Evolutionary conservation across 176 grass and related monocot species (phyloP).

Genomic region (Musa troglodytarum): DNA sequence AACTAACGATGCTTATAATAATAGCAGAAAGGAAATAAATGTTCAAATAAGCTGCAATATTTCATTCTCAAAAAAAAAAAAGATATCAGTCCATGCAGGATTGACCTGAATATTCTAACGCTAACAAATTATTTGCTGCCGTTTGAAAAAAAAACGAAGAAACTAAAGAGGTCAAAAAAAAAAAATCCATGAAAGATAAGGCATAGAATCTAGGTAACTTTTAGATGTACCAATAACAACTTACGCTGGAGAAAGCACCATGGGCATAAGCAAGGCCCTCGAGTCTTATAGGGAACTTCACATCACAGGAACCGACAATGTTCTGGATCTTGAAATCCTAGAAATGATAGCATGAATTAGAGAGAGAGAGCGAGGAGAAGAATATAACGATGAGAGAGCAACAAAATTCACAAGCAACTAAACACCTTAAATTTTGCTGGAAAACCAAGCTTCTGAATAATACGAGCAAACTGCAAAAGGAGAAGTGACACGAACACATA

Average conservation of each 20-base stretch:
- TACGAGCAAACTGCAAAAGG: constrained; percentile 80
- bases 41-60: not conserved
- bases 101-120: no score
- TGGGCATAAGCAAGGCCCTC: constrained; percentile 95
- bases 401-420: constrained; percentile 9
- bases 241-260: constrained; percentile 92
- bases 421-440: constrained; percentile 94
- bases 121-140: no score
- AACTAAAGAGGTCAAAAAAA: not conserved
- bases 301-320: constrained; percentile 95
- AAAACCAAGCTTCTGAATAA: constrained; percentile 99
- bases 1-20: not conserved
- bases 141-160: no score
- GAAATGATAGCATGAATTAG: constrained; percentile 4
- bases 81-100: no score
- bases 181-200: not conserved
- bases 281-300: constrained; percentile 89
- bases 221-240: not conserved
- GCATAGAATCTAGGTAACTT: no score
- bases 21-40: not conserved
- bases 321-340: constrained; percentile 99
- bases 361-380: not conserved
- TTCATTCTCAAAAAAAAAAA: no score
- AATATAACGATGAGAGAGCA: not conserved
- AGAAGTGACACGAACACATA: not conserved